Percentiles rank a stretch among this genome's conserved stretches.
Evolutionary conservation across 2,329 filamentous ascomycete species (phyloP).

Genomic region (Emergomyces pasteurianus): DNA sequence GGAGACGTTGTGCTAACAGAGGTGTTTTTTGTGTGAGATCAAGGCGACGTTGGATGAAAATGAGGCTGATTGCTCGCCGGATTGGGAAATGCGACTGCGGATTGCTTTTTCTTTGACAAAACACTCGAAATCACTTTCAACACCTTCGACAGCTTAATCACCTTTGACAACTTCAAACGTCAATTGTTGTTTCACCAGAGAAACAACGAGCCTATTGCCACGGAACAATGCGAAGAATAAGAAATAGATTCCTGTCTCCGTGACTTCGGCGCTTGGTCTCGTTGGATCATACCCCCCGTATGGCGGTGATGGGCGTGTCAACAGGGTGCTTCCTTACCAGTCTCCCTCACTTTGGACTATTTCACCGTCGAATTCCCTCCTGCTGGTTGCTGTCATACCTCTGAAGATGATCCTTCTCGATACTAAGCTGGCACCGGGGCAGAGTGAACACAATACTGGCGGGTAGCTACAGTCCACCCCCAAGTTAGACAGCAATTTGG

Average conservation of each 20-base stretch:
- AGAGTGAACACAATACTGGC: not conserved
- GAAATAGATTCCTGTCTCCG: not conserved
- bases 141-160: not conserved
- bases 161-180: not conserved
- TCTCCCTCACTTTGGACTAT: not conserved
- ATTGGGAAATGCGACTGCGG: not conserved
- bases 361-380: not conserved
- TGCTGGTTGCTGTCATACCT: not conserved
- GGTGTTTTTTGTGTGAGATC: not conserved
- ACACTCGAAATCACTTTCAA: not conserved
- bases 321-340: not conserved
- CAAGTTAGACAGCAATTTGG: not conserved
- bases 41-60: not conserved
- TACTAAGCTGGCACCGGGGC: not conserved
- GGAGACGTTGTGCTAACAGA: not conserved
- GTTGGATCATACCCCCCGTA: too few relatives aligned
- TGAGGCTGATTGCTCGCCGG: constrained; percentile 3
- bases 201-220: not conserved
- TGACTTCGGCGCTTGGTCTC: not conserved
- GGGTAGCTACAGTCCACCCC: not conserved
- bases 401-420: not conserved
- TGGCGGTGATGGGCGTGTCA: not conserved
- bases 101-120: not conserved
- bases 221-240: not conserved
- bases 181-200: not conserved